Base-by-base conservation (phyloP, 2,329 filamentous ascomycete genomes). In the Hypoxylon sp. region DNA sequence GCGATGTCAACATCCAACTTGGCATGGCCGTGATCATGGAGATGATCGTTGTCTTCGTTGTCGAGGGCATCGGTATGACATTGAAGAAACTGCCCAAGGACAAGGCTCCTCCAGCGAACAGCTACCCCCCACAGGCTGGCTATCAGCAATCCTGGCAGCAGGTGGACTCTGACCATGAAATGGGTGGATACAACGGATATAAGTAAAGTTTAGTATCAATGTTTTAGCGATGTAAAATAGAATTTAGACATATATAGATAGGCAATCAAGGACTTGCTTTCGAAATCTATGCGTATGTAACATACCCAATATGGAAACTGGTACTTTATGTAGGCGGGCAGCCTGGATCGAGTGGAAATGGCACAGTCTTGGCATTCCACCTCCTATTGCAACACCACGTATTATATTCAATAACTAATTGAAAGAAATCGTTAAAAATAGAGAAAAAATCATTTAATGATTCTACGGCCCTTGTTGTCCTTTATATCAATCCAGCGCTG, bases 1-100 rank as follows among this genome's bases (percentile, higher is more conserved):
- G 83, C 13, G 79, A 78, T 41, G 65, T 77, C 28, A 79, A 79
- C 1, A 77, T 85, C 41, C 71, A 72, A 38, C 73, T 86, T 6
- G 80, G 82, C 43, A 83, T 87, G 80, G 78, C 81, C 4, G 77
- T 86, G 5, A 63, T 87, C 23, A 82, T 85, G 77, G 86, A 89
- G 75, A 80, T 87, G 41, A 72, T 81, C 6, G 79, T 85, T 19
- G 80, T 86, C 2, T 48, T 79, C 3, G 77, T 84, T 38, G 82
- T 82, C 43, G 79, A 82, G 63, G 68, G 58, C 2, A 68, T 82
- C 9, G 83, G 83, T 0, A 67, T 84, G 55, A 82, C 77, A 2
- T 72, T 85, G 49, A 69, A 74, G 21, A 76, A 76, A 32, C 43
- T 70, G 5, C 64, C 72, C 3, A 72, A 72, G 49, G 45, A 9